A percentile compares a stretch with the other conserved stretches of the same genome.
Conservation (phyloP, 2,329 filamentous ascomycete species). For the Seiridium unicorne region DNA sequence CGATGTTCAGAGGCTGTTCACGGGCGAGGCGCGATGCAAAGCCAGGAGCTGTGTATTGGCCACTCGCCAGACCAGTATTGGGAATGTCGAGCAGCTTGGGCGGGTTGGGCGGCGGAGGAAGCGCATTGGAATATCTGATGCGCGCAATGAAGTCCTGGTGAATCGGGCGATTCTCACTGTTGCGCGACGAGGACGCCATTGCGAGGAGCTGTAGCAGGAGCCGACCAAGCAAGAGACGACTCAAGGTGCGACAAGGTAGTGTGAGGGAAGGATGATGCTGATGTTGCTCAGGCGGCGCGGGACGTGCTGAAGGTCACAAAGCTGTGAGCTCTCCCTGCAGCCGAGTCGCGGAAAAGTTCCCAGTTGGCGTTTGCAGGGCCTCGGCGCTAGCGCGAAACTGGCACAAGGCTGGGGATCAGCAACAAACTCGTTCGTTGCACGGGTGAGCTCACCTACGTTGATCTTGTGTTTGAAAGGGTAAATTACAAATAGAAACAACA, state of each 20-base stretch:
- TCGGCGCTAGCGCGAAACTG: neutral
- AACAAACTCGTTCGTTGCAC: neutral
- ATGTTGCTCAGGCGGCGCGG: neutral
- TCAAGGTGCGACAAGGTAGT: no score
- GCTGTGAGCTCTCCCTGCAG: slow-evolving; percentile 1
- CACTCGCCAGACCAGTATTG: slow-evolving; percentile 82
- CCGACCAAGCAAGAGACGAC: no score
- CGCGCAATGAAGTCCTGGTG: slow-evolving; percentile 98
- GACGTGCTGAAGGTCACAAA: neutral
- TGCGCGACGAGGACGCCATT: slow-evolving; percentile 44
- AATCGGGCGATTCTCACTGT: slow-evolving; percentile 56
- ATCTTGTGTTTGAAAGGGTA: neutral
- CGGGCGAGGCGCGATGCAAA: slow-evolving; percentile 87
- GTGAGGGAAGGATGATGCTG: neutral
- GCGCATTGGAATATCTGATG: slow-evolving; percentile 91
- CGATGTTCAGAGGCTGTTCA: slow-evolving; percentile 92
- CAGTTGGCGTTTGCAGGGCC: neutral
- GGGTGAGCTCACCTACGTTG: neutral
- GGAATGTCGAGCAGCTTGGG: slow-evolving; percentile 97
- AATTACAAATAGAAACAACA: neutral
- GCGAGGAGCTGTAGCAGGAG: neutral
- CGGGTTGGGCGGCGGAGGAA: slow-evolving; percentile 89
- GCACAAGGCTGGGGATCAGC: neutral
- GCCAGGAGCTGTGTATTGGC: slow-evolving; percentile 84
- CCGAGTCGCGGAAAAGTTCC: slow-evolving; percentile 4